Base-by-base conservation (phyloP, 495 filamentous ascomycete species). In the Glonium stellatum region DNA sequence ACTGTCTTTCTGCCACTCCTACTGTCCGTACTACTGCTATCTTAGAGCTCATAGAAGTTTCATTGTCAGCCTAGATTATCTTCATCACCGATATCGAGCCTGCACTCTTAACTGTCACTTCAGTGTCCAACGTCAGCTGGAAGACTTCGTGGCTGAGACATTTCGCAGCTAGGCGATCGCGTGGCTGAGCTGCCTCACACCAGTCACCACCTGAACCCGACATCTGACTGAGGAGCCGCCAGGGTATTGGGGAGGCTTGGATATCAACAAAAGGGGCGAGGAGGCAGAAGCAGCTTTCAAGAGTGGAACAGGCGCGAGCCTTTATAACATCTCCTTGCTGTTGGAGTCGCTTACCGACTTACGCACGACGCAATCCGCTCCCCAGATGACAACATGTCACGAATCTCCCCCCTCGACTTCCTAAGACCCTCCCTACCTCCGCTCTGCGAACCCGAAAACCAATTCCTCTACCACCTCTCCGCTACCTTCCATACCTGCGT, bases 401-500 rank as follows among this genome's bases (percentile, higher is more conserved):
- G 57, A 48, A 67, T 56, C 19, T 62, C 62, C 4, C 62, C 63
- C 15, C 47, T 68, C 22, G 23, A 55, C n/a, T 48, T 69, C 58
- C 61, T 69, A 52, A 19, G 55, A 34, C 65, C 71, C 1, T 58
- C 75, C 15, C 71, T 87, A 52, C 84, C 84, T 5, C 71, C 76
- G 1, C 80, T 86, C 73, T 89, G 86, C 72, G 77, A 81, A 67
- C 86, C 86, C 12, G 74, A 79, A 0, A 84, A 78, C 58, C 72
- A 76, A 22, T 79, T 86, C 63, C 77, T 89, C 54, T 73, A 77
- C 55, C 66, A 73, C 19, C 55, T 88, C 55, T 89, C 86, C 60
- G 75, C 77, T 4, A 72, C 78, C 51, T 79, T 88, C 62, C 80
- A 84, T 65, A 82, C 80, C 55, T 89, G 86, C 73, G 70, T 88